These are phyloP conservation scores for Blastocrithidia nonstop DNA, from an alignment of 208 protist genomes.

Conservation along the genomic window DNA sequence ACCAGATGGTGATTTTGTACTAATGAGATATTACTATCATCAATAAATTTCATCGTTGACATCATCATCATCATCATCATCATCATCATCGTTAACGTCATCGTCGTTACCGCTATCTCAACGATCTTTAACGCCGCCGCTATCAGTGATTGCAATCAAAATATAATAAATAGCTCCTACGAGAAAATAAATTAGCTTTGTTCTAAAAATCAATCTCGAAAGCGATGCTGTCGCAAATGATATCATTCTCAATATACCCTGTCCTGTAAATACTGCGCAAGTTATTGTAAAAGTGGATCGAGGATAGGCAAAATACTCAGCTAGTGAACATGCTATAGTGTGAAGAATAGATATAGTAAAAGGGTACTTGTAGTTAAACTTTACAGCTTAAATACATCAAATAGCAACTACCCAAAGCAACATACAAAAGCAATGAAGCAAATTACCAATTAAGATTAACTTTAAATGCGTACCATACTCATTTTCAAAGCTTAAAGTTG, in stretches of 20 bases:
- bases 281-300: conserved; percentile 48
- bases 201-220: conserved; percentile 41
- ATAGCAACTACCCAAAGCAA: conserved; percentile 50
- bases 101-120: no score
- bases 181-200: conserved; percentile 75
- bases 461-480: conserved; percentile 93
- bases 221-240: conserved; percentile 15
- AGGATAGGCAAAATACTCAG: conserved; percentile 87
- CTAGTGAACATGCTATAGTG: conserved; percentile 77
- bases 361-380: conserved; percentile 53
- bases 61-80: no score
- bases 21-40: conserved; percentile 94
- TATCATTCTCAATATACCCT: conserved; percentile 78
- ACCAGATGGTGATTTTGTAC: conserved; percentile 94
- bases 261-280: conserved; percentile 87
- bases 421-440: conserved; percentile 72
- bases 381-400: conserved; percentile 87
- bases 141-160: conserved; percentile 79
- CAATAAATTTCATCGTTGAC: no score
- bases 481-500: conserved; percentile 91
- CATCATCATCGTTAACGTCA: no score
- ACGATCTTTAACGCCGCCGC: conserved; percentile 90
- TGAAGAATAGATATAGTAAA: conserved; percentile 84
- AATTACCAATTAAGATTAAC: conserved; percentile 90
- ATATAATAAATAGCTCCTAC: conserved; percentile 89